Evolutionary conservation across 495 filamentous ascomycete genomes (phyloP), one percentile per base, ranked within the genome.

Genomic region (Aspergillus conjunctus): DNA sequence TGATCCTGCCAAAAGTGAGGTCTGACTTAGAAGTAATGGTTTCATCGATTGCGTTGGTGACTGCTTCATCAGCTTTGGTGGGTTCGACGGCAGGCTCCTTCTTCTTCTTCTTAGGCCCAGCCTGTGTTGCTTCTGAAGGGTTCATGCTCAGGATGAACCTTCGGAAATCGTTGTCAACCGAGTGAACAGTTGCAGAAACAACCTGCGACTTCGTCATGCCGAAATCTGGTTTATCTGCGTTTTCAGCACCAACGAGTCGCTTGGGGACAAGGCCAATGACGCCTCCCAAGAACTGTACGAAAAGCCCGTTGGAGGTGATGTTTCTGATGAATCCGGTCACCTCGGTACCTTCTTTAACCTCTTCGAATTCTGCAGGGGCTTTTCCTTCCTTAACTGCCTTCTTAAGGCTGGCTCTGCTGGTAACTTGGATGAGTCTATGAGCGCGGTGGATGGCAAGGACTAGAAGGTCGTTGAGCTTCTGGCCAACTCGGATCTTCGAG

Each of bases 281-380:
- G 20, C 87, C 87, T 55, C 88, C 89, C 15, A 86, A 83, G 76
- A 96, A 96, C 64, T 92, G 86, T 11, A 97, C 83, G 61, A 96
- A 97, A 18, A 89, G 78, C 37, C 87, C 90, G 3, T 83, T 88
- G n/a, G 81, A 71, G 7, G 90, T 91, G 44, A 93, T 88, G 62
- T 90, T 93, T 50, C 87, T 86, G 30, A 98, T 82, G 68, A 93
- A 97, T n/a, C 94, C 94, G 59, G 82, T 81, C 7, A 93, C 83
- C 15, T 79, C 75, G 26, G 86, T 75, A 18, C 88, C 88, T 58
- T 91, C 83, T 43, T 83, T 77, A 17, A 92, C 80, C 61, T 91
- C 85, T 39, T 88, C 86, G 52, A 95, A 86, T 31, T 73, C 76
- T 17, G 76, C 75, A 12, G 93, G 79, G 22, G 97, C 80, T 21